These are phyloP conservation scores for Cryomyces minteri DNA, from an alignment of 495 filamentous ascomycete genomes.

Conservation along the genomic window DNA sequence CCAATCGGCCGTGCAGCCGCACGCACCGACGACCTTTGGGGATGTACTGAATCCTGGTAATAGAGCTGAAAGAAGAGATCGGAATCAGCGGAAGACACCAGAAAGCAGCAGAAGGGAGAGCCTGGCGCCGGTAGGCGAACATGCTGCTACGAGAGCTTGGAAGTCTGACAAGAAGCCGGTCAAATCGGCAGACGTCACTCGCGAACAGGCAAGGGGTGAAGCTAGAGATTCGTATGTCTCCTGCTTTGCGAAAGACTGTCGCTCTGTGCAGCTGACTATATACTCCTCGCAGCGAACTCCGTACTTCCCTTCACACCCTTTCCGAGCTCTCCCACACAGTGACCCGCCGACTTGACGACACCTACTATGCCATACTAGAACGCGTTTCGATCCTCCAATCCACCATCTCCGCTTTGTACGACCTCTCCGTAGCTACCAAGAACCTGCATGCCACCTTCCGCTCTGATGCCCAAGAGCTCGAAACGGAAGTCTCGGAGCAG, in stretches of 20 bases:
- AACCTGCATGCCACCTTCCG: constrained; percentile 44
- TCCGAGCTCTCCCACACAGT: constrained; percentile 27
- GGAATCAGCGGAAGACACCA: not conserved
- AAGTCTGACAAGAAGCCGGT: not conserved
- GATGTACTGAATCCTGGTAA: not conserved
- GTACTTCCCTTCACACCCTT: constrained; percentile 16
- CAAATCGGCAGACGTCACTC: not conserved
- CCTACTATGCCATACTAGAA: constrained; percentile 69
- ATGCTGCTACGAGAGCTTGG: not conserved
- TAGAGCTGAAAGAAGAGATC: not conserved
- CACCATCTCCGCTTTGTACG: constrained; percentile 48
- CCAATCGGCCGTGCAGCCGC: constrained; percentile 8
- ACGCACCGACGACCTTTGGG: constrained; percentile 1
- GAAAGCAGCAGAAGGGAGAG: not conserved
- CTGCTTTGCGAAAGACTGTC: not conserved
- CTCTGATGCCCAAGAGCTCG: constrained; percentile 37
- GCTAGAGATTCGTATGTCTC: not conserved
- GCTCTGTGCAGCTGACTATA: not conserved
- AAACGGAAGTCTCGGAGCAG: constrained; percentile 43
- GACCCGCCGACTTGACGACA: constrained; percentile 63
- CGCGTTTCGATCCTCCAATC: constrained; percentile 50
- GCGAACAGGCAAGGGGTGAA: not conserved
- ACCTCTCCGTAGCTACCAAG: constrained; percentile 43
- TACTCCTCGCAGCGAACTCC: constrained; percentile 11
- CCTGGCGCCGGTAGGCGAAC: not conserved